Evolutionary conservation across 2,329 filamentous ascomycete species (phyloP), one percentile per base, ranked within the genome.

Genomic region (Talaromyces atroroseus): DNA sequence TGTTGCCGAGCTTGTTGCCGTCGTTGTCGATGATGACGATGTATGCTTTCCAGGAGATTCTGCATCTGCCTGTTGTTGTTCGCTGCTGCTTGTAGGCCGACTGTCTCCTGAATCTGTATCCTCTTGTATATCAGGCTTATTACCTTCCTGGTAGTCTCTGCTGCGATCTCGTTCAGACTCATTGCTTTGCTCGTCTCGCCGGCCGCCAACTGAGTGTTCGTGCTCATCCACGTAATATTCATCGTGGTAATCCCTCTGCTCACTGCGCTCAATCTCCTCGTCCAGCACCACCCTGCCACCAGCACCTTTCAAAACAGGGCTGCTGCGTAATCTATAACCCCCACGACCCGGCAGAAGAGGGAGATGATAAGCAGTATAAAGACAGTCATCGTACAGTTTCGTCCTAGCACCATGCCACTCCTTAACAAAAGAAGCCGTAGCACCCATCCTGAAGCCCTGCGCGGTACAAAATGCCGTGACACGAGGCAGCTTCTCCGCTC

Each of bases 391-490:
- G 73, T 99, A 99, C 5, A 97, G 80, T 74, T 99, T 99, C 14
- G 92, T 95, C 74, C 91, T 88, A 1, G 92, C 92, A 32, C 88
- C 86, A 74, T 99, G 94, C 66, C 87, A 87, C 61, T 89, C 89
- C 64, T 89, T 87, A 59, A 96, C 79, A 69, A 99, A 99, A 34
- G 89, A 84, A 14, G 92, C 90, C n/a, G 91, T 90, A 24, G 86
- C 83, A 64, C 88, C 87, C 75, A 95, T 85, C 75, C 92, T 95
- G 76, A 92, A 97, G 7, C 88, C 89, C 71, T 96, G 90, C 0
- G 94, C 92, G 0, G 91, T 97, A 72, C 92, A 97, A 72, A 97
- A 99, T 11, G 94, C 94, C 57, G 94, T 99, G 54, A 97, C 83
- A 59, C 94, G 82, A 32, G 92, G 87, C 58, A 99, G 78, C 73